These are phyloP conservation scores for Fusarium proliferatum DNA, from an alignment of 2,329 filamentous ascomycete species.

Conservation along the genomic window DNA sequence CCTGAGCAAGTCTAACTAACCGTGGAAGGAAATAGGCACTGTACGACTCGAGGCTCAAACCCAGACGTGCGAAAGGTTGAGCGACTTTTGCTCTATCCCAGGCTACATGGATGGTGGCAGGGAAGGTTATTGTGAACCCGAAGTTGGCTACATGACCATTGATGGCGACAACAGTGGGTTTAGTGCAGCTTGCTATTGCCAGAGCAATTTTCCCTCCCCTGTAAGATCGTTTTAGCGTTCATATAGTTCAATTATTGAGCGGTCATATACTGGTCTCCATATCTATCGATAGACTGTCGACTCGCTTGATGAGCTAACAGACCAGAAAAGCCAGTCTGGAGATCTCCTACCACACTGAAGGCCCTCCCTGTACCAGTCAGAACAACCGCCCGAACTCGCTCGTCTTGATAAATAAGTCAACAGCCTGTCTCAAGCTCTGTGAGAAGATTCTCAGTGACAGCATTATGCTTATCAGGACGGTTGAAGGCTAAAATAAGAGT, in stretches of 20 bases:
- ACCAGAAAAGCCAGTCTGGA: no score
- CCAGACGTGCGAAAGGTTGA: not conserved
- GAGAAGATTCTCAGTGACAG: no score
- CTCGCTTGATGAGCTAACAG: no score
- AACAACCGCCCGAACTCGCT: no score
- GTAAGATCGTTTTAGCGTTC: not conserved
- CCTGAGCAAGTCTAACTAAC: not conserved
- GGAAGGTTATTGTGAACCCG: not conserved
- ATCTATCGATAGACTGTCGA: no score
- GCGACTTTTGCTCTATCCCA: not conserved
- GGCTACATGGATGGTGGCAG: not conserved
- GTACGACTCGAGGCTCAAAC: not conserved
- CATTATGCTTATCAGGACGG: no score
- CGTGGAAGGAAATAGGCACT: not conserved
- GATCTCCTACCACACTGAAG: no score
- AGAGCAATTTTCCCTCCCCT: not conserved
- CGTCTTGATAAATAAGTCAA: no score
- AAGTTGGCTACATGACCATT: not conserved
- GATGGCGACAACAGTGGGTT: not conserved
- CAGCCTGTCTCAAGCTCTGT: no score
- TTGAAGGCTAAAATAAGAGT: no score
- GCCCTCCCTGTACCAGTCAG: no score
- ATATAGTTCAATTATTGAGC: not conserved
- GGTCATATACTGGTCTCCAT: no score
- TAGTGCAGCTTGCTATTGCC: not conserved